Conservation (phyloP, 202 grass and related monocot genomes). For the Dendrocalamus latiflorus region DNA sequence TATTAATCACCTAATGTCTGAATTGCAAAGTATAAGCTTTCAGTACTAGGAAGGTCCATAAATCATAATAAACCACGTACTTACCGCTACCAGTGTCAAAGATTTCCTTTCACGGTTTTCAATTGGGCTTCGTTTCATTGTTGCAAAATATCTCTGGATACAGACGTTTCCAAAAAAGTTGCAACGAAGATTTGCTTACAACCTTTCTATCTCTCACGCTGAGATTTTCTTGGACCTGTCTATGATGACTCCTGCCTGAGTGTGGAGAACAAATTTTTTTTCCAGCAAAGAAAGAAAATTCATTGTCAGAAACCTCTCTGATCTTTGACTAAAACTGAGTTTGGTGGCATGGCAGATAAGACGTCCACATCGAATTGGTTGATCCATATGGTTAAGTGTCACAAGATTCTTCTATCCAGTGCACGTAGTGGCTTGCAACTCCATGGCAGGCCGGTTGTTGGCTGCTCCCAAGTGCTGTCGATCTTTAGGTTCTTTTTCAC, state of each 20-base stretch:
- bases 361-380: constrained; percentile 30
- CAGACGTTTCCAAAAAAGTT: constrained; percentile 3
- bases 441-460: not conserved
- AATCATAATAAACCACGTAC: no score
- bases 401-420: no score
- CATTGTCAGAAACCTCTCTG: not conserved
- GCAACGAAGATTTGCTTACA: not conserved
- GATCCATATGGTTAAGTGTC: constrained; percentile 32
- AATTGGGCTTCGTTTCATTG: no score
- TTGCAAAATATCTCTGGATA: not conserved
- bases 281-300: not conserved
- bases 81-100: no score
- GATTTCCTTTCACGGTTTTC: no score
- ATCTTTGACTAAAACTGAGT: not conserved
- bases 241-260: not conserved
- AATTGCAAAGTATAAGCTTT: not conserved
- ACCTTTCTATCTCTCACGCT: not conserved
- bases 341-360: constrained; percentile 25
- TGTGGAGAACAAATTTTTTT: not conserved
- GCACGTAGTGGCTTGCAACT: not conserved
- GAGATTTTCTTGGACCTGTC: not conserved
- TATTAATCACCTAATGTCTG: no score
- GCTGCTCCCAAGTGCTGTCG: not conserved
- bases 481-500: not conserved
- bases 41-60: no score